A percentile compares a stretch with the other conserved stretches of the same genome.
Evolutionary conservation across 768 basidiomycete genomes (phyloP).

Genomic region (Neoboletus subvelutipes): DNA sequence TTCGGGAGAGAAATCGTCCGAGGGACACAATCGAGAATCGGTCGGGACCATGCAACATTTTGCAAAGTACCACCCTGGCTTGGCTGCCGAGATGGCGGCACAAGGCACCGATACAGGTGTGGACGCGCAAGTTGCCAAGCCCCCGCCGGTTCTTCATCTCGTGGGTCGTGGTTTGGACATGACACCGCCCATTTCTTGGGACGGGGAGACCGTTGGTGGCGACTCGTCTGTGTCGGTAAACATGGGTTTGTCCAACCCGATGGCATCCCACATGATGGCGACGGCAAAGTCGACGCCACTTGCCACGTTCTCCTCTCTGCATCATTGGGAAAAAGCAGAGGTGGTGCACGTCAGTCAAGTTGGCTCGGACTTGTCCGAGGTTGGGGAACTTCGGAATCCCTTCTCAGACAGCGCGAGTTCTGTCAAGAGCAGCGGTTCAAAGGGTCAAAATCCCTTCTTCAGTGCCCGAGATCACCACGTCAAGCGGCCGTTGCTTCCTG

Average conservation of each 20-base stretch:
- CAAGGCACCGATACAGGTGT: constrained; percentile 25
- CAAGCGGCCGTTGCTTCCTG: constrained; percentile 17
- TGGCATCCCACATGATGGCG: constrained; percentile 47
- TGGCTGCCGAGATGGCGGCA: constrained; percentile 52
- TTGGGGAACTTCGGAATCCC: constrained; percentile 20
- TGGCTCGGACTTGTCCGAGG: constrained; percentile 9
- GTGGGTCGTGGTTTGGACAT: constrained; percentile 41
- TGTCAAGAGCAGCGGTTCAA: constrained; percentile 14
- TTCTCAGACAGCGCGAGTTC: constrained; percentile 27
- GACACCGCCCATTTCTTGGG: constrained; percentile 48
- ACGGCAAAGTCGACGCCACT: constrained; percentile 64
- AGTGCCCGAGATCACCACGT: constrained; percentile 39
- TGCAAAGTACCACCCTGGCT: constrained; percentile 56
- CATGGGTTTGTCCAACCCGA: constrained; percentile 43
- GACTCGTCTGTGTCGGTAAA: constrained; percentile 51
- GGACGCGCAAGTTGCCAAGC: constrained; percentile 20
- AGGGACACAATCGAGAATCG: constrained; percentile 36
- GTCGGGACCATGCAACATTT: constrained; percentile 42
- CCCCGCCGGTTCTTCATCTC: constrained; percentile 43
- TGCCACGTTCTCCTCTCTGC: constrained; percentile 47
- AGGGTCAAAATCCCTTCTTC: constrained; percentile 40
- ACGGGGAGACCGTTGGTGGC: constrained; percentile 44
- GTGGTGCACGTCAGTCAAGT: constrained; percentile 45
- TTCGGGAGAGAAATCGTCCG: constrained; percentile 47
- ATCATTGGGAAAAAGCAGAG: constrained; percentile 72